These are phyloP conservation scores for Ballota nigra DNA, from an alignment of 257 asterid species.

Conservation along the genomic window DNA sequence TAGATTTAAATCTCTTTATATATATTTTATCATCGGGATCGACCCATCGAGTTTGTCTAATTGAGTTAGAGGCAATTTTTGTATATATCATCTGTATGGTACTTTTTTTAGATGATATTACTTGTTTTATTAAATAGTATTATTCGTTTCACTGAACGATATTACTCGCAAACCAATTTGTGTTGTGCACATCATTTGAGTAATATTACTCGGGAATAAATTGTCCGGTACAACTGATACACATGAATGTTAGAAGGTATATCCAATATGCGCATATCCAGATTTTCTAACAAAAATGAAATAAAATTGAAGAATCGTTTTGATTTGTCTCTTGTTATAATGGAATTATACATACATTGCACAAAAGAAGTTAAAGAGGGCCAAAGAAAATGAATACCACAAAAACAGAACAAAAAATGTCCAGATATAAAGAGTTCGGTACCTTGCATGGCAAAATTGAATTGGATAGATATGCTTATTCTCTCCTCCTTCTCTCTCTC, in stretches of 20 bases:
- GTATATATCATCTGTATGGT: too few relatives aligned
- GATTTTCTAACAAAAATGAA: neutral
- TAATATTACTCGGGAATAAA: too few relatives aligned
- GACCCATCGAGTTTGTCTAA: neutral
- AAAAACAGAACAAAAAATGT: neutral
- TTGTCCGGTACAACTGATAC: too few relatives aligned
- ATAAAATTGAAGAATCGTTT: neutral
- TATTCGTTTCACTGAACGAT: too few relatives aligned
- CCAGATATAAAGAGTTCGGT: constrained; percentile 9
- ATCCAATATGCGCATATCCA: neutral
- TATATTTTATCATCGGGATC: neutral
- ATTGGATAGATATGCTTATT: neutral
- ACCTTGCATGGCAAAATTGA: neutral
- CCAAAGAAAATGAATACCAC: neutral
- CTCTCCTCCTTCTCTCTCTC: neutral
- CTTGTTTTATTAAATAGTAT: too few relatives aligned
- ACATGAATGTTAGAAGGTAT: neutral
- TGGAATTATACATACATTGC: neutral
- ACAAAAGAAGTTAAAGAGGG: neutral
- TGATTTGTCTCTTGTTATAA: constrained; percentile 5
- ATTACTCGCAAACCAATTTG: too few relatives aligned
- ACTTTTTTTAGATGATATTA: too few relatives aligned
- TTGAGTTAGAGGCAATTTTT: too few relatives aligned
- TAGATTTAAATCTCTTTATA: too few relatives aligned
- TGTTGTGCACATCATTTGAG: too few relatives aligned